A percentile compares a stretch with the other conserved stretches of the same genome.
phyloP scores from a whole-genome alignment of 148 eudicot genomes.

The Spergularia bocconei region DNA sequence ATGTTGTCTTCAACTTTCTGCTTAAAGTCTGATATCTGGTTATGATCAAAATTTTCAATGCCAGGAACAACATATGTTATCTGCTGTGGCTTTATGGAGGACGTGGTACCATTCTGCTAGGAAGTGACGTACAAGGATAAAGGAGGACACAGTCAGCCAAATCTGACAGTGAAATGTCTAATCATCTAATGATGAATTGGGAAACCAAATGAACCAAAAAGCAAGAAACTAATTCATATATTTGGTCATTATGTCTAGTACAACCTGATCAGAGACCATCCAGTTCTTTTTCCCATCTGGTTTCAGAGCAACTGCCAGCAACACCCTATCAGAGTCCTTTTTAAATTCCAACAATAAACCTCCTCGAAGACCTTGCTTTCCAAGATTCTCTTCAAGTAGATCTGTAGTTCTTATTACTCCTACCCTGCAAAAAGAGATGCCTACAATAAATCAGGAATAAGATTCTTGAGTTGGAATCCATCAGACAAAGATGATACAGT shows the following conservation, averaged over 20 bases:
- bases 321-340: conserved; percentile 88
- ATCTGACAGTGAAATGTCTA: neutral
- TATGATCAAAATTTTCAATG: conserved; percentile 57
- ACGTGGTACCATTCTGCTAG: conserved; percentile 69
- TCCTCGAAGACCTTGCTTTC: conserved; percentile 51
- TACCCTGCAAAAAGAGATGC: conserved; percentile 45
- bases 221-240: conserved; percentile 44
- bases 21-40: conserved; percentile 61
- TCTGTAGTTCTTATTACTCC: conserved; percentile 47
- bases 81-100: conserved; percentile 93
- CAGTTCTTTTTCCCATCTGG: conserved; percentile 96
- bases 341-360: conserved; percentile 83
- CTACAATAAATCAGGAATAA: conserved; percentile 3
- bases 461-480: neutral
- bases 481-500: neutral
- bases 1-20: conserved; percentile 74
- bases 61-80: conserved; percentile 90
- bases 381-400: conserved; percentile 51
- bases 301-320: conserved; percentile 82
- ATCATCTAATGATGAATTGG: conserved; percentile 2
- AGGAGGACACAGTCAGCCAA: conserved; percentile 11
- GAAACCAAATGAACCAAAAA: conserved; percentile 1
- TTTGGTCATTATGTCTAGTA: conserved; percentile 30
- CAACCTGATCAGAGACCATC: conserved; percentile 98
- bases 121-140: conserved; percentile 2